phyloP scores from a whole-genome alignment of 1,139 yeast genomes.

The Scheffersomyces illinoinensis region DNA sequence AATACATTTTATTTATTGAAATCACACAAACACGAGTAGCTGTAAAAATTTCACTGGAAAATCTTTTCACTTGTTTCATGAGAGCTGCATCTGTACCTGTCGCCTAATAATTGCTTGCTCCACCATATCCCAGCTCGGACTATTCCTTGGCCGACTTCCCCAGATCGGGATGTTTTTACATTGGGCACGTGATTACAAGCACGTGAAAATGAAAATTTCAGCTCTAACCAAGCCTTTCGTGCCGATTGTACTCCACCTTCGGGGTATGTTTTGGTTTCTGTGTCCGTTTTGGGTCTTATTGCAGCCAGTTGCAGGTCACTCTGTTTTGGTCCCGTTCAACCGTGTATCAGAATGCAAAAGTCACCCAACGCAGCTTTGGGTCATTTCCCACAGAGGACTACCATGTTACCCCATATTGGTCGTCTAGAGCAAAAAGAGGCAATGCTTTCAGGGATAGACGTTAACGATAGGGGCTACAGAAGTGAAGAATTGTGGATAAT shows the following conservation, averaged over 20 bases:
- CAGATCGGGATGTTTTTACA: neutral
- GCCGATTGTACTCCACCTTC: neutral
- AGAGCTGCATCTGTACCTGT: neutral
- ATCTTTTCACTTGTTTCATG: neutral
- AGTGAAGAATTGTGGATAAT: too few species aligned
- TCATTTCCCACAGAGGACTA: neutral
- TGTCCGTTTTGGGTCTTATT: neutral
- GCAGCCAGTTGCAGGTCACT: neutral
- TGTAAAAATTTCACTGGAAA: neutral
- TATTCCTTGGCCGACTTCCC: neutral
- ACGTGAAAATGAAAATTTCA: neutral
- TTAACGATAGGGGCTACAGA: too few species aligned
- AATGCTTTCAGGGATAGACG: too few species aligned
- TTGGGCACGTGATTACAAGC: neutral
- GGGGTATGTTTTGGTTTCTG: neutral
- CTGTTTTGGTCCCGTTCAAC: neutral
- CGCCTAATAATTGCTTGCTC: neutral
- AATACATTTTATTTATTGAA: neutral
- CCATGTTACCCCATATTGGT: neutral
- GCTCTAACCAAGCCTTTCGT: neutral
- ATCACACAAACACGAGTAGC: neutral
- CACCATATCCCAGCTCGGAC: neutral
- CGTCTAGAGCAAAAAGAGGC: neutral
- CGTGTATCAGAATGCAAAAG: neutral
- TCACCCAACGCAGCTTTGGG: neutral